phyloP scores from a whole-genome alignment of 768 basidiomycete species.

The Trametes meyenii region DNA sequence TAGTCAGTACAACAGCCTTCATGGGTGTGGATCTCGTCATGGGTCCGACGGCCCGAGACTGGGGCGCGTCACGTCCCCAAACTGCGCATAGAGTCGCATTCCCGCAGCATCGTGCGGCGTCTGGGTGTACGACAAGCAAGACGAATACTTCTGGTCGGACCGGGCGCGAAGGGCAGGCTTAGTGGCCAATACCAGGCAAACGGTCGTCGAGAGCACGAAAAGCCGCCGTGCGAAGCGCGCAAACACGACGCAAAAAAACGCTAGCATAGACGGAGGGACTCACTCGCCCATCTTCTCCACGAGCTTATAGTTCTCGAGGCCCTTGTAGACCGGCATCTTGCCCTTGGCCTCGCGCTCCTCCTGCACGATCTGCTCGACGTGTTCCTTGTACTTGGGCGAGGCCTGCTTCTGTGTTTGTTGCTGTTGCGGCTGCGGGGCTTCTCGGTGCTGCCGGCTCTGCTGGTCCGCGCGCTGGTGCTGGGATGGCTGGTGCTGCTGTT shows the following conservation, averaged over 20 bases:
- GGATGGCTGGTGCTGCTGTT: slow-evolving; percentile 19
- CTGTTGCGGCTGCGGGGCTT: slow-evolving; percentile 33
- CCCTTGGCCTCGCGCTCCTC: slow-evolving; percentile 74
- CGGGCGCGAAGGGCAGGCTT: too few species aligned
- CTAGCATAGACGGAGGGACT: slow-evolving; percentile 38
- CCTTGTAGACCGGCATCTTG: slow-evolving; percentile 85
- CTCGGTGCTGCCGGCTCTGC: slow-evolving; percentile 23
- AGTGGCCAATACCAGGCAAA: neutral
- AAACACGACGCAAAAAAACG: neutral
- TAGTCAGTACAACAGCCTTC: neutral
- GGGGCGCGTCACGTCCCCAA: too few species aligned
- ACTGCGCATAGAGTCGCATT: too few species aligned
- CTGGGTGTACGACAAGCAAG: too few species aligned
- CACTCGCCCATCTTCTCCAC: slow-evolving; percentile 93
- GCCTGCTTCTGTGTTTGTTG: slow-evolving; percentile 38
- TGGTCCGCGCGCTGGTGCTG: slow-evolving; percentile 19
- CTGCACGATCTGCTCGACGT: slow-evolving; percentile 69
- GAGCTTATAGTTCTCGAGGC: slow-evolving; percentile 78
- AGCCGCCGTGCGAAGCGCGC: neutral
- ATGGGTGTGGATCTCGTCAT: neutral
- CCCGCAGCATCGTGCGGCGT: too few species aligned
- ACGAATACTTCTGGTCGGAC: too few species aligned
- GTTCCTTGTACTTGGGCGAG: slow-evolving; percentile 40
- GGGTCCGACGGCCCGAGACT: too few species aligned
- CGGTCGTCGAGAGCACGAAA: neutral